These are phyloP conservation scores for Saposhnikovia divaricata DNA, from an alignment of 129 eudicot genomes.

Conservation along the genomic window DNA sequence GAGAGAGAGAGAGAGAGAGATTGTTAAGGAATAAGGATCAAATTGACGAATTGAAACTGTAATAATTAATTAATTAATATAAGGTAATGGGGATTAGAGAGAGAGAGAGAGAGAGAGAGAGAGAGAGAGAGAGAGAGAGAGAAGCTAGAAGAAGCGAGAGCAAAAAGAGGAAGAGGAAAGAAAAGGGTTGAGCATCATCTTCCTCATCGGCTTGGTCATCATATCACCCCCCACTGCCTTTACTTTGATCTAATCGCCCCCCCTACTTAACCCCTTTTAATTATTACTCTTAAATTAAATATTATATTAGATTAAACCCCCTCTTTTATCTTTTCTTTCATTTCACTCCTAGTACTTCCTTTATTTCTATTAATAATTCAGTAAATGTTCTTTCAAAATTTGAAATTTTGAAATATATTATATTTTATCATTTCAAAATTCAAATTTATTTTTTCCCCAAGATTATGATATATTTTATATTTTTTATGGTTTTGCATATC, in stretches of 20 bases:
- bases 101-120: not conserved
- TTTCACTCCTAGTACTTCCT: not conserved
- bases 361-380: too few species aligned
- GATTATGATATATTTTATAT: too few species aligned
- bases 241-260: constrained; percentile 8
- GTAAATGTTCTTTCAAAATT: too few species aligned
- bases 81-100: not conserved
- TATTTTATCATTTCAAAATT: too few species aligned
- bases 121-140: not conserved
- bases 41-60: too few species aligned
- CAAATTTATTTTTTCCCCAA: too few species aligned
- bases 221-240: not conserved
- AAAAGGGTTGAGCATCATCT: not conserved
- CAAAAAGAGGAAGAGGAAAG: not conserved
- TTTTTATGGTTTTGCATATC: too few species aligned
- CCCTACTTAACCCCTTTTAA: not conserved
- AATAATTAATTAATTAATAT: too few species aligned
- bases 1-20: not conserved
- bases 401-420: too few species aligned
- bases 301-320: too few species aligned
- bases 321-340: not conserved
- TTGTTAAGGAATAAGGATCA: not conserved
- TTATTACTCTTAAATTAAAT: too few species aligned
- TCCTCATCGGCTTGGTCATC: not conserved
- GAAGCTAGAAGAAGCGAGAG: not conserved